Base-by-base conservation (phyloP, 2,329 filamentous ascomycete species). In the Fusarium penzigii region DNA sequence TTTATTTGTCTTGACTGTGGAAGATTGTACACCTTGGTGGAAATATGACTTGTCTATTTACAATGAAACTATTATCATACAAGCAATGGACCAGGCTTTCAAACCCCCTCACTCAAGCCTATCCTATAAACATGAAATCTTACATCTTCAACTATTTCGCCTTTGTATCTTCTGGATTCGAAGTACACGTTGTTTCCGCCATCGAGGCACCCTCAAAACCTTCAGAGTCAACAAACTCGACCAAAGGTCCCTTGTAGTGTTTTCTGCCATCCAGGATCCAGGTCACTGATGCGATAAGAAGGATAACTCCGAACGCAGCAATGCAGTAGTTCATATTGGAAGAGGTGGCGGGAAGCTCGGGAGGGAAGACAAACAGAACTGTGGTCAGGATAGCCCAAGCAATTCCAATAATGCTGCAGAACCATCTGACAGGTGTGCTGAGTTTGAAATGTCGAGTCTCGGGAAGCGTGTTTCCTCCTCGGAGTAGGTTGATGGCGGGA, bases 341-440 rank as follows among this genome's bases (percentile, higher is more conserved):
- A 0, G 79, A 76, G 0, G 83, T 84, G 2, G 87, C 85, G 0
- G 86, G 86, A 5, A 85, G 65, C 8, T 78, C 78, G 0, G 88
- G 88, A 3, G 88, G 88, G 70, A 91, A 90, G 17, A 90, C 78
- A 70, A 91, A 91, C 1, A 92, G 76, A 1, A 90, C 83, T 0
- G 87, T 90, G 0, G 88, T 91, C n/a, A 91, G 68, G 12, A 83
- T 72, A 1, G 86, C 82, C 70, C 87, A 92, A 0, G 74, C 73
- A 43, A 92, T 76, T 6, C 88, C 88, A 29, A 69, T 51, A 29
- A 68, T 52, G 51, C 74, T 71, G 48, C 64, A 54, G 5, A 65
- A 54, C 75, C 75, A 77, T 34, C 74, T 68, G 1, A 72, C 52
- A 3, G 65, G 67, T 2, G 59, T 56, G 29, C 67, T 64, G 16